Evolutionary conservation across 257 asterid genomes (phyloP).

Genomic region (Przewalskia tangutica): DNA sequence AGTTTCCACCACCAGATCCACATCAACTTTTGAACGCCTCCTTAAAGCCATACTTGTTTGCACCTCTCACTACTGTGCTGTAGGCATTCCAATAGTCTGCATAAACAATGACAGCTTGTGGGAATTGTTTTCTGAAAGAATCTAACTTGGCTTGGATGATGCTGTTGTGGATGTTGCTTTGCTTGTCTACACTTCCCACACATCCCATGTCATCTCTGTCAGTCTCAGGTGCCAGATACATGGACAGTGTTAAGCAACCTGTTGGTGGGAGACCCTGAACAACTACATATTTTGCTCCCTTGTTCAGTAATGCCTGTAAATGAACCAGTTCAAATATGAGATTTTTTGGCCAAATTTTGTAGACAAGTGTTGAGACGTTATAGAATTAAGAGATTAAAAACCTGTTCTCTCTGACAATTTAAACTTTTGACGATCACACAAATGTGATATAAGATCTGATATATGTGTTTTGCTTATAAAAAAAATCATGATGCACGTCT

Average conservation of each 20-base stretch:
- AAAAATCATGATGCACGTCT: neutral
- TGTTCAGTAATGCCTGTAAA: conserved; percentile 40
- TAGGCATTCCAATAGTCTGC: conserved; percentile 64
- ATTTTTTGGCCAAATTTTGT: neutral
- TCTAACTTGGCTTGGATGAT: conserved; percentile 34
- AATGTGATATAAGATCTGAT: neutral
- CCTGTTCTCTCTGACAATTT: neutral
- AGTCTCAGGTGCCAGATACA: conserved; percentile 35
- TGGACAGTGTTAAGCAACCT: conserved; percentile 69
- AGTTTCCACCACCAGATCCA: conserved; percentile 44
- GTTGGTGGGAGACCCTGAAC: conserved; percentile 85
- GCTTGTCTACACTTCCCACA: conserved; percentile 33
- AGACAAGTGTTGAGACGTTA: neutral
- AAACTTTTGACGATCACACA: neutral
- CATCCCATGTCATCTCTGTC: conserved; percentile 62
- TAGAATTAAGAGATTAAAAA: too few species aligned
- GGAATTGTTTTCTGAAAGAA: conserved; percentile 29
- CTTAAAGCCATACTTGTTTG: conserved; percentile 34
- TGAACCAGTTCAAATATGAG: neutral
- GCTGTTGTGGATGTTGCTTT: conserved; percentile 46
- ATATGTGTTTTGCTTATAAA: neutral
- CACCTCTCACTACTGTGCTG: conserved; percentile 23
- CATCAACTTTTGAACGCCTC: conserved; percentile 63
- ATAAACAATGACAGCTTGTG: conserved; percentile 40
- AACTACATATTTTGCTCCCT: conserved; percentile 63